phyloP scores from a whole-genome alignment of 2,329 filamentous ascomycete species.

The Aspergillus sp. region DNA sequence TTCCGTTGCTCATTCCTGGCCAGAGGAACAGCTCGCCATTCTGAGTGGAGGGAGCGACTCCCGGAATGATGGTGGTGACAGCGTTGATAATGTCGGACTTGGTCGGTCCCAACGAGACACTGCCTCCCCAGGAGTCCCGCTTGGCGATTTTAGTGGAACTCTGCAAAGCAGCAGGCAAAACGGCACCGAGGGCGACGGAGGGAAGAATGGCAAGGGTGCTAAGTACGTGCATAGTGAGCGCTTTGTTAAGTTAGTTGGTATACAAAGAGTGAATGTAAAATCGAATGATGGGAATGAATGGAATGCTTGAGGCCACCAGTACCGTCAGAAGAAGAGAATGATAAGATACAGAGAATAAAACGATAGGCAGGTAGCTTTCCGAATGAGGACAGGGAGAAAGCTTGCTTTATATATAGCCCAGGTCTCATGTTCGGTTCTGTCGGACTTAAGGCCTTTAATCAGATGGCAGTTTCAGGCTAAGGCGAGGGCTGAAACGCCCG shows the following conservation, averaged over 20 bases:
- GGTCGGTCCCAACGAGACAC: slow-evolving; percentile 41
- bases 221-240: slow-evolving; percentile 1
- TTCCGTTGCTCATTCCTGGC: slow-evolving; percentile 51
- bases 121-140: slow-evolving; percentile 42
- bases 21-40: slow-evolving; percentile 46
- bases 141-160: slow-evolving; percentile 14
- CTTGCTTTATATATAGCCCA: too few relatives aligned
- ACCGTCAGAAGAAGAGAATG: neutral
- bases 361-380: neutral
- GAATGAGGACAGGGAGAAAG: neutral
- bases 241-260: neutral
- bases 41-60: slow-evolving; percentile 40
- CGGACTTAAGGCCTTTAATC: too few relatives aligned
- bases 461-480: neutral
- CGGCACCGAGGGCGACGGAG: neutral
- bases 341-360: too few relatives aligned
- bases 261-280: neutral
- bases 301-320: neutral
- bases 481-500: neutral
- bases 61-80: slow-evolving; percentile 46
- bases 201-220: neutral
- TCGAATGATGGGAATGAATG: neutral
- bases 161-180: slow-evolving; percentile 21
- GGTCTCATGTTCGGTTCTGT: too few relatives aligned
- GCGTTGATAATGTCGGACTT: slow-evolving; percentile 44